Evolutionary conservation across 495 filamentous ascomycete species (phyloP).

Genomic region (Viridothelium virens): DNA sequence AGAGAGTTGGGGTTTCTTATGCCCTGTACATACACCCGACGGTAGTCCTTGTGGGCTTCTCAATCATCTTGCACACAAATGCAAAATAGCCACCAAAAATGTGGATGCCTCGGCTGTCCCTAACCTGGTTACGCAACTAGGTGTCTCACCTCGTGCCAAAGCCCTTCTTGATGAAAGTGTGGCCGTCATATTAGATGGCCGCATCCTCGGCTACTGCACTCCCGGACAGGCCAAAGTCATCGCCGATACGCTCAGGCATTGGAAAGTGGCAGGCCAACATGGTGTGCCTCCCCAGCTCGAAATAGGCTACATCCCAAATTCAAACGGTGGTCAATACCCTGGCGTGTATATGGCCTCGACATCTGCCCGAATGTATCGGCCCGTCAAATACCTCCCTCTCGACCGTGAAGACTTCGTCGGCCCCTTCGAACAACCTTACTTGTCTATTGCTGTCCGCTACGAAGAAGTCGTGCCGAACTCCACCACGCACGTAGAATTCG

Average conservation of each 20-base stretch:
- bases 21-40: conserved; percentile 96
- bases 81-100: conserved; percentile 68
- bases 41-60: conserved; percentile 88
- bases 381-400: conserved; percentile 82
- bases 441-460: conserved; percentile 88
- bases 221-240: conserved; percentile 71
- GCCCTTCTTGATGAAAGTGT: conserved; percentile 71
- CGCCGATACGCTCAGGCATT: conserved; percentile 75
- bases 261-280: conserved; percentile 92
- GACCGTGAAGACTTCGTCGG: conserved; percentile 81
- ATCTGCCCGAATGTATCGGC: conserved; percentile 76
- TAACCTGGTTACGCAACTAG: conserved; percentile 63
- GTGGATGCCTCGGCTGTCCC: conserved; percentile 67
- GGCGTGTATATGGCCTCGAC: conserved; percentile 90
- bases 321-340: conserved; percentile 84
- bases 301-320: conserved; percentile 82
- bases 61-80: conserved; percentile 94
- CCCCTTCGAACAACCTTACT: conserved; percentile 92
- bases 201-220: conserved; percentile 81
- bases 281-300: conserved; percentile 77
- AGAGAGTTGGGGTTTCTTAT: conserved; percentile 96
- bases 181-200: conserved; percentile 80
- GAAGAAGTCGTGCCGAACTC: conserved; percentile 76
- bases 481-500: conserved; percentile 88
- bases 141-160: conserved; percentile 62